Evolutionary conservation across 331 rosid genomes (phyloP).

Genomic region (Pyrus hybrid): DNA sequence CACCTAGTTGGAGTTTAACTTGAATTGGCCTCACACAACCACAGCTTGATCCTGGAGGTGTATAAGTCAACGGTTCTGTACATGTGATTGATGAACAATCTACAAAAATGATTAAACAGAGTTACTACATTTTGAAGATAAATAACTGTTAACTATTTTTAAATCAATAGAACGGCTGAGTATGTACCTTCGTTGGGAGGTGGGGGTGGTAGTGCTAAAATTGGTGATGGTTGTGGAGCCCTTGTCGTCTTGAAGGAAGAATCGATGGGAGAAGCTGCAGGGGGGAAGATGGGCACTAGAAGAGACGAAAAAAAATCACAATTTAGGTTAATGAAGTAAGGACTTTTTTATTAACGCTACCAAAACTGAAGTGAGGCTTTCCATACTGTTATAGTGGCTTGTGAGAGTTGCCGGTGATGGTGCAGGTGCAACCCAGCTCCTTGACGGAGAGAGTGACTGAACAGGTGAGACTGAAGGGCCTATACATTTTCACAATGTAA

Average conservation of each 20-base stretch:
- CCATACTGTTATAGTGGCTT: conserved; percentile 47
- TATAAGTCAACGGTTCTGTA: conserved; percentile 77
- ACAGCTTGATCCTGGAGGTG: conserved; percentile 74
- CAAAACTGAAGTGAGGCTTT: conserved; percentile 10
- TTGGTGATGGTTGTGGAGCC: conserved; percentile 56
- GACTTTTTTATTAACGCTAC: conserved; percentile 2
- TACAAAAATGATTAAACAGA: conserved; percentile 29
- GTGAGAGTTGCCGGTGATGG: conserved; percentile 43
- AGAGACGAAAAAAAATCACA: conserved; percentile 13
- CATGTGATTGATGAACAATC: conserved; percentile 66
- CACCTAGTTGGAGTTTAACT: conserved; percentile 52
- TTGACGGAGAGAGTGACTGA: conserved; percentile 43
- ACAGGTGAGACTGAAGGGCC: conserved; percentile 47
- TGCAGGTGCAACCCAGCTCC: conserved; percentile 33
- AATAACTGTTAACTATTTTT: not conserved
- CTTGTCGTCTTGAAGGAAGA: conserved; percentile 42
- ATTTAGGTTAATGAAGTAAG: conserved; percentile 1
- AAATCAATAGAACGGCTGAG: not conserved
- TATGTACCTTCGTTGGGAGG: conserved; percentile 71
- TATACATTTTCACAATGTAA: conserved; percentile 7
- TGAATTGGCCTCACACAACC: conserved; percentile 91
- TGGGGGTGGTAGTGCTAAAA: conserved; percentile 72
- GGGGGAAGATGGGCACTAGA: conserved; percentile 52
- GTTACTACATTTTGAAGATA: conserved; percentile 6
- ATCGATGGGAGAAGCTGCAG: conserved; percentile 49